These are phyloP conservation scores for Passiflora organensis DNA, from an alignment of 345 rosid species.

Conservation along the genomic window DNA sequence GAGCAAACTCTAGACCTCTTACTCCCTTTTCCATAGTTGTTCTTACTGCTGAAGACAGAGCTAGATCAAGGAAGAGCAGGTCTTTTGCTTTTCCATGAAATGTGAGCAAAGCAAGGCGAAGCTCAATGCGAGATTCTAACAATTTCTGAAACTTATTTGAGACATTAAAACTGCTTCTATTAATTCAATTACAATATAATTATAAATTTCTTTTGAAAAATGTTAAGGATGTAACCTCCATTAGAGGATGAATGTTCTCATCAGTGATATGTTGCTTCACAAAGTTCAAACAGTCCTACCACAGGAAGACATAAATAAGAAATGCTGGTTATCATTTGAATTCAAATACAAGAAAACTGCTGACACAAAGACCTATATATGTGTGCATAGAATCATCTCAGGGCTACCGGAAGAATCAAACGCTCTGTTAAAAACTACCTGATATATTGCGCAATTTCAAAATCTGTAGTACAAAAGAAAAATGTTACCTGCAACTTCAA, in stretches of 20 bases:
- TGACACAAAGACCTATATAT: too few relatives aligned
- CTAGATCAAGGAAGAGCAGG: conserved; percentile 37
- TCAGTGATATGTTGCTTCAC: conserved; percentile 30
- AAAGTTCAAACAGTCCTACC: conserved; percentile 32
- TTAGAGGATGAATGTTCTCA: conserved; percentile 21
- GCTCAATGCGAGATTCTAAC: conserved; percentile 37
- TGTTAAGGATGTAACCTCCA: conserved; percentile 28
- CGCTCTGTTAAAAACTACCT: too few relatives aligned
- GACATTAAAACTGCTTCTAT: neutral
- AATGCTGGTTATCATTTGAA: neutral
- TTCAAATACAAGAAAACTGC: neutral
- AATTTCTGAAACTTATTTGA: conserved; percentile 26
- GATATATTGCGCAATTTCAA: too few relatives aligned
- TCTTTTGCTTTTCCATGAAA: conserved; percentile 29
- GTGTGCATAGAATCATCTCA: too few relatives aligned
- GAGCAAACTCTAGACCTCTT: conserved; percentile 20
- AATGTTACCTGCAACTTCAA: conserved; percentile 25
- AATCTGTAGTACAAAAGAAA: neutral
- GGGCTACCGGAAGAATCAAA: too few relatives aligned
- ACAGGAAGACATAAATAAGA: conserved; percentile 3
- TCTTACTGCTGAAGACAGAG: conserved; percentile 34
- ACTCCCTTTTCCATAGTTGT: conserved; percentile 36
- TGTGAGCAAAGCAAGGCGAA: conserved; percentile 26
- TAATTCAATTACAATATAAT: conserved; percentile 1
- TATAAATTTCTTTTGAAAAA: conserved; percentile 6